phyloP scores from a whole-genome alignment of 306 rosid genomes.

The Lithocarpus polystachyus region DNA sequence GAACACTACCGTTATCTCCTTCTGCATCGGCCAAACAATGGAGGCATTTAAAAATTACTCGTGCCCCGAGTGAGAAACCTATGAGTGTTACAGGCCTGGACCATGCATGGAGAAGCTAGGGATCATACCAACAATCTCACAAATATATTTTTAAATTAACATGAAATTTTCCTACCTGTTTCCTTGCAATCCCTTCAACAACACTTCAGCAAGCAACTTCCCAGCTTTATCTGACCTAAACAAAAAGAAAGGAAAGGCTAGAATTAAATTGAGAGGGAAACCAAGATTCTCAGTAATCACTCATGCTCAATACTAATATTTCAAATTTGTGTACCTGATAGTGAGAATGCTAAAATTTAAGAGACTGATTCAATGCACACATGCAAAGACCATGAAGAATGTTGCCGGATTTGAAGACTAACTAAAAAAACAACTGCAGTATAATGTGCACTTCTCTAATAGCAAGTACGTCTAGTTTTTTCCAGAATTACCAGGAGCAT shows the following conservation, averaged over 20 bases:
- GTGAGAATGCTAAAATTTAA: constrained; percentile 4
- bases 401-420: not conserved
- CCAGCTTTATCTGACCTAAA: constrained; percentile 73
- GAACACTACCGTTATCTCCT: constrained; percentile 50
- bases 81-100: constrained; percentile 70
- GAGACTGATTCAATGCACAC: not conserved
- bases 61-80: constrained; percentile 70
- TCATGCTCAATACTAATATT: not conserved
- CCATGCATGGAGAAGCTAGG: constrained; percentile 29
- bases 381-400: not conserved
- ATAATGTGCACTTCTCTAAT: not conserved
- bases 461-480: not conserved
- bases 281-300: not conserved
- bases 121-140: constrained; percentile 13
- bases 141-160: constrained; percentile 19
- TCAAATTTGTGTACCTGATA: not conserved
- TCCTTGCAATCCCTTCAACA: constrained; percentile 58
- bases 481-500: not conserved
- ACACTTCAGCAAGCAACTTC: constrained; percentile 58
- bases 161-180: constrained; percentile 50
- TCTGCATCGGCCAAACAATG: constrained; percentile 41
- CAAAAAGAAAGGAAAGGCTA: constrained; percentile 17
- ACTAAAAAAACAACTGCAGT: no score
- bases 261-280: constrained; percentile 10
- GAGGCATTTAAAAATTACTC: constrained; percentile 66